These are phyloP conservation scores for Hibiscus tridactylites DNA, from an alignment of 345 rosid genomes.

Conservation along the genomic window DNA sequence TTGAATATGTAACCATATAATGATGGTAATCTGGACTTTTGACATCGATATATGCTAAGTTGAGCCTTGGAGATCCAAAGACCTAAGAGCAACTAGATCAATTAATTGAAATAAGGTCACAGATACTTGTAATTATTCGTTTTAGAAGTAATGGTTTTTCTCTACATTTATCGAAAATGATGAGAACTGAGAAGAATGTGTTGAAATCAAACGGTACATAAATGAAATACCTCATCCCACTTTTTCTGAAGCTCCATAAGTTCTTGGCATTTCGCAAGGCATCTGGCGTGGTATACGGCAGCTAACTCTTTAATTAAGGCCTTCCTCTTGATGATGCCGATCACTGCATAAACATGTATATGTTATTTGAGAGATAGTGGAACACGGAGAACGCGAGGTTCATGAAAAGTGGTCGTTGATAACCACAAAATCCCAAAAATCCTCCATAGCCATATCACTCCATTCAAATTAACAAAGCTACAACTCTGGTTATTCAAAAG, in stretches of 20 bases:
- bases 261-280: slow-evolving; percentile 74
- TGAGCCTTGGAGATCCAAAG: too few species aligned
- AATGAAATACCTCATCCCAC: slow-evolving; percentile 50
- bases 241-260: slow-evolving; percentile 77
- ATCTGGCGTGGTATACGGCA: slow-evolving; percentile 71
- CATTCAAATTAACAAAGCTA: not conserved
- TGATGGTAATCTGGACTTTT: too few species aligned
- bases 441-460: not conserved
- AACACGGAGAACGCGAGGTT: not conserved
- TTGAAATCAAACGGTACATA: not conserved
- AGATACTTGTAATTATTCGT: too few species aligned
- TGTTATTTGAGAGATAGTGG: not conserved
- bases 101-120: too few species aligned
- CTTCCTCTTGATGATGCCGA: slow-evolving; percentile 89
- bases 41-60: too few species aligned
- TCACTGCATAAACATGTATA: slow-evolving; percentile 39
- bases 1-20: too few species aligned
- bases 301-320: slow-evolving; percentile 88
- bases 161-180: not conserved
- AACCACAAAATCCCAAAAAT: not conserved
- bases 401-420: not conserved
- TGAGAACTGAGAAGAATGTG: not conserved
- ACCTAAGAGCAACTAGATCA: too few species aligned
- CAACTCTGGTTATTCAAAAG: not conserved
- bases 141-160: not conserved